Base-by-base conservation (phyloP, 2,329 filamentous ascomycete genomes). In the Didymella lethalis region DNA sequence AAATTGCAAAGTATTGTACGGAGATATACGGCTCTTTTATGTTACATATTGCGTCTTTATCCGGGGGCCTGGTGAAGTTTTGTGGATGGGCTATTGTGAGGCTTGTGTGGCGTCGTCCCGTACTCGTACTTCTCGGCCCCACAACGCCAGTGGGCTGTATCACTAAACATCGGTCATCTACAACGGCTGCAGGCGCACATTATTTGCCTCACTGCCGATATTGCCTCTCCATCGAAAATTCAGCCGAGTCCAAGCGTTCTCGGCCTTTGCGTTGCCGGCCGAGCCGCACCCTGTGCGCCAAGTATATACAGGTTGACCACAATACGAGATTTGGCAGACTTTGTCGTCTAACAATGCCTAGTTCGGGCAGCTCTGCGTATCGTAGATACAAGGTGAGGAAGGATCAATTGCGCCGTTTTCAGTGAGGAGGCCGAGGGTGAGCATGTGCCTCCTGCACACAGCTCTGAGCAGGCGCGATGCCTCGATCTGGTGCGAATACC, bases 151-250 rank as follows among this genome's bases (percentile, higher is more conserved):
- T 14, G 4, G 4, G 43, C 32, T 55, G 53, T 52, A 52, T 50
- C 44, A 55, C 59, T 57, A 47, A 55, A 50, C 53, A 59, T 57
- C 49, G 25, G 43, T 57, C 53, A 55, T 61, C 59, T 48, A 41
- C 31, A 14, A 43, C 16, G 8, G 16, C 12, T 18, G 8, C 10
- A 2, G 18, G 26, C 18, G 11, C 34, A 23, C 25, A n/a, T 10
- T 11, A 31, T 20, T n/a, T 5, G 18, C 8, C 16, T 14, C 41
- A 40, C 8, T 34, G 11, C 31, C 40, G 34, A 56, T 41, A 34
- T 32, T 25, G 14, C 3, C 8, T 26, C 11, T n/a, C 12, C 3
- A 11, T 4, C 2, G n/a, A n/a, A 36, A 2, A 10, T 16, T 26
- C 10, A n/a, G 8, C 25, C 14, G 29, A 8, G n/a, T 25, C 1